A percentile compares a stretch with the other conserved stretches of the same genome.
phyloP scores from a whole-genome alignment of 2,329 filamentous ascomycete genomes.

The Colletotrichum aenigma region DNA sequence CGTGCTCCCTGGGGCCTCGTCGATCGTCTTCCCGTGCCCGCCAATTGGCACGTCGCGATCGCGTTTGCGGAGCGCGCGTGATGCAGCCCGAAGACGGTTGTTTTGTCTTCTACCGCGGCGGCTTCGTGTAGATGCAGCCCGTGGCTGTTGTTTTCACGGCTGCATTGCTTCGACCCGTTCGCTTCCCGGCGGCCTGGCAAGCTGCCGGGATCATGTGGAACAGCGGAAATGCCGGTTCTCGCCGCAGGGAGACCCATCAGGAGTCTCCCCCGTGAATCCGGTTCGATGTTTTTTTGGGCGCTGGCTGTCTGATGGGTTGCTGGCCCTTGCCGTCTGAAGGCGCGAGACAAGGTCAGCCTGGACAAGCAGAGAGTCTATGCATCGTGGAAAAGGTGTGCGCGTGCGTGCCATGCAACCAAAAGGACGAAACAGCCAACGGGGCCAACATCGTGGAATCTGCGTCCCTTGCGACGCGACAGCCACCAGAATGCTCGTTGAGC shows the following conservation, averaged over 20 bases:
- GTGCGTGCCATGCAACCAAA: not conserved
- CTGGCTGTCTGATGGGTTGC: not conserved
- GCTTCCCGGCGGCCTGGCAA: not conserved
- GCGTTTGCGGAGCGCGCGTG: not conserved
- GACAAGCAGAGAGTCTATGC: not conserved
- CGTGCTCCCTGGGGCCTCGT: not conserved
- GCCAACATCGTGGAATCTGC: not conserved
- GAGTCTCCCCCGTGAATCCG: not conserved
- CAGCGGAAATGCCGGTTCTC: slow-evolving; percentile 17
- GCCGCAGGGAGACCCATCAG: not conserved
- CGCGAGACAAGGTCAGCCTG: not conserved
- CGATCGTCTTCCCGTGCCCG: not conserved
- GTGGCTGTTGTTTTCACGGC: not conserved
- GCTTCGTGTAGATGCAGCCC: not conserved
- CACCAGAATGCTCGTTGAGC: not conserved
- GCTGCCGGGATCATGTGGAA: slow-evolving; percentile 10
- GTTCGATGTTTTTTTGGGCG: not conserved
- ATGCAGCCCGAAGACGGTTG: not conserved
- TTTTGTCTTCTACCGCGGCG: not conserved
- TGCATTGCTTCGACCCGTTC: not conserved
- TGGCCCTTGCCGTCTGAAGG: not conserved
- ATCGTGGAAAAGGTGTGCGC: not conserved
- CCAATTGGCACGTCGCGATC: not conserved
- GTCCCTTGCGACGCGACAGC: not conserved
- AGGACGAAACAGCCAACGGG: not conserved